Conservation (phyloP, 495 filamentous ascomycete genomes). For the Evernia prunastri region DNA sequence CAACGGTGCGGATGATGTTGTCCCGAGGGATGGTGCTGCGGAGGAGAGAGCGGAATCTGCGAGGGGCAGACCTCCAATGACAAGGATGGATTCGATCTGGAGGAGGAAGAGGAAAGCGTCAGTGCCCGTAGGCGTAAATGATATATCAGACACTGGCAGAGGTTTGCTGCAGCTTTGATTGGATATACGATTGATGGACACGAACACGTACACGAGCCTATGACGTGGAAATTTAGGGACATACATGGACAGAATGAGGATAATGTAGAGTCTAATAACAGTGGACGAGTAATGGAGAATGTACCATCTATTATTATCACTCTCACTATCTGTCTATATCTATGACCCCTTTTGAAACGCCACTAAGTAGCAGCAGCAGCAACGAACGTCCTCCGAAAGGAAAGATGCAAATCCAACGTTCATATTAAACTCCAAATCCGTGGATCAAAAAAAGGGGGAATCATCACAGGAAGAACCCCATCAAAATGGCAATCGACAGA, state of each 20-base stretch:
- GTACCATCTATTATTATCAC: not conserved
- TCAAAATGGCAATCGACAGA: not conserved
- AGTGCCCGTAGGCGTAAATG: not conserved
- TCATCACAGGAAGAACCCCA: not conserved
- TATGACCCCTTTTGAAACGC: not conserved
- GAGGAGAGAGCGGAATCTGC: not conserved
- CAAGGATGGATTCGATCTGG: constrained; percentile 15
- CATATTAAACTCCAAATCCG: not conserved
- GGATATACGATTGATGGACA: constrained; percentile 4
- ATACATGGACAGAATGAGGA: not conserved
- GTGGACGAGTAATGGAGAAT: not conserved
- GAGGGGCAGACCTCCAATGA: not conserved
- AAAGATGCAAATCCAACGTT: not conserved
- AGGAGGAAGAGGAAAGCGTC: constrained; percentile 16
- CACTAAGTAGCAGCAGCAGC: not conserved
- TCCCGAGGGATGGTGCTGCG: not conserved
- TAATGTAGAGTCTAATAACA: not conserved
- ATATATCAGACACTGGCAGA: not conserved
- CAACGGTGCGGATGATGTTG: constrained; percentile 6
- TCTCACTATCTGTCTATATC: not conserved
- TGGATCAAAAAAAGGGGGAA: not conserved
- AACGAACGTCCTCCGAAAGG: not conserved
- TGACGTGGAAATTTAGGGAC: not conserved
- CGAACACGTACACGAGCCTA: constrained; percentile 9
- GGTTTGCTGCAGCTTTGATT: constrained; percentile 15